Conservation (phyloP, 345 rosid species). For the Atalantia buxifolia region DNA sequence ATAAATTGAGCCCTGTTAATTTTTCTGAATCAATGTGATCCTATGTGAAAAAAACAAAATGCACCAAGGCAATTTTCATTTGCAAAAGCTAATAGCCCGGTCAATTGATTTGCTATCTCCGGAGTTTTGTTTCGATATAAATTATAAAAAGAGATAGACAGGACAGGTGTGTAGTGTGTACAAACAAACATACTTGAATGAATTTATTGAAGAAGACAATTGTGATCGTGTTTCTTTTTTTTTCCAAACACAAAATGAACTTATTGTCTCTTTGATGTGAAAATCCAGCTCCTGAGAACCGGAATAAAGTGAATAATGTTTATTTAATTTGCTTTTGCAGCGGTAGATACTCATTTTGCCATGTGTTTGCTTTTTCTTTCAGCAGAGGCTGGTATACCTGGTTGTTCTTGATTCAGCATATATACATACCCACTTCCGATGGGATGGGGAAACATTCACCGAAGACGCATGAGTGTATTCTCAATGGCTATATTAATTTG, state of each 20-base stretch:
- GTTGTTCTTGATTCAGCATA: slow-evolving; percentile 7
- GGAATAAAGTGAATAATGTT: background rate
- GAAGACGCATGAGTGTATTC: slow-evolving; percentile 73
- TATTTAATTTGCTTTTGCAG: background rate
- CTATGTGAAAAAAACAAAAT: too few species aligned
- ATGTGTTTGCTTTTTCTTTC: background rate
- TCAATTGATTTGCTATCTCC: background rate
- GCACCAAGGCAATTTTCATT: too few species aligned
- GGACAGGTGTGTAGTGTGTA: background rate
- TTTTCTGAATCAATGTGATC: too few species aligned
- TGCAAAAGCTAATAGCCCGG: too few species aligned
- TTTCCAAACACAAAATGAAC: too few species aligned
- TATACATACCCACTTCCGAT: slow-evolving; percentile 21
- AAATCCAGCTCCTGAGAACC: background rate
- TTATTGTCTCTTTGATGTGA: background rate
- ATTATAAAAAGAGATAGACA: background rate
- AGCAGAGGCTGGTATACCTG: background rate
- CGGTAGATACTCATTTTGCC: background rate
- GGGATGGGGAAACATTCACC: slow-evolving; percentile 79
- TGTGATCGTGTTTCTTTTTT: too few species aligned
- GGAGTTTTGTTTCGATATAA: background rate
- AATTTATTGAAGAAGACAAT: background rate
- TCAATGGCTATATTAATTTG: slow-evolving; percentile 65
- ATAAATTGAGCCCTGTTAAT: too few species aligned
- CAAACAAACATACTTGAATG: background rate